These are phyloP conservation scores for Kwoniella botswanensis DNA, from an alignment of 768 basidiomycete genomes.

Conservation along the genomic window DNA sequence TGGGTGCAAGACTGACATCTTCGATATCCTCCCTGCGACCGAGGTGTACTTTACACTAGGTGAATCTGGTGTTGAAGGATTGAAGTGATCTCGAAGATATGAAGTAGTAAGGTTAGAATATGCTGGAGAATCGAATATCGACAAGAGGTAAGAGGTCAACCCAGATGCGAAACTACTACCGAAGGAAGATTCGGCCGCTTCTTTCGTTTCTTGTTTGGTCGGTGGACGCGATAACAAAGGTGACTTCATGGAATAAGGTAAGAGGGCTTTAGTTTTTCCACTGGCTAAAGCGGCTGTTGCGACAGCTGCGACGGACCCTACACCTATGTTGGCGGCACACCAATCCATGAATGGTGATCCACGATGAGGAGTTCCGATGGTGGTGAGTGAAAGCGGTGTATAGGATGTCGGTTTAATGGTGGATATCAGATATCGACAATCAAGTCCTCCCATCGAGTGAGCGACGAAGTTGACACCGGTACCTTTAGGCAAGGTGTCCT, in stretches of 20 bases:
- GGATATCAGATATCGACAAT: constrained; percentile 89
- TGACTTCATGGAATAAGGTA: constrained; percentile 61
- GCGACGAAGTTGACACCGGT: constrained; percentile 90
- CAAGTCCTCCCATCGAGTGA: constrained; percentile 97
- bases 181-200: constrained; percentile 53
- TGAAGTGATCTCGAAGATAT: constrained; percentile 65
- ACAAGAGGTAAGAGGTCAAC: constrained; percentile 83
- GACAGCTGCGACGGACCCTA: constrained; percentile 63
- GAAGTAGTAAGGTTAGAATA: constrained; percentile 89
- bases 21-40: constrained; percentile 75
- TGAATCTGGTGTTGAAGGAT: constrained; percentile 66
- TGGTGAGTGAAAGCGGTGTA: constrained; percentile 82
- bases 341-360: constrained; percentile 99
- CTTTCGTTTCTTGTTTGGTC: constrained; percentile 26
- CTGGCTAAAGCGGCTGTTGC: constrained; percentile 48
- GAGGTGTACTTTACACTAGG: constrained; percentile 89
- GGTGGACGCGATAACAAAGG: constrained; percentile 59
- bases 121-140: constrained; percentile 91
- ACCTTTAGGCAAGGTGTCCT: constrained; percentile 66
- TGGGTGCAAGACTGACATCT: constrained; percentile 68
- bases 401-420: constrained; percentile 82
- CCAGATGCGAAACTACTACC: constrained; percentile 75
- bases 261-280: constrained; percentile 40
- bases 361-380: constrained; percentile 89
- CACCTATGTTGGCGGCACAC: constrained; percentile 94